These are phyloP conservation scores for Akanthomyces lecanii DNA, from an alignment of 2,329 filamentous ascomycete species.

Conservation along the genomic window DNA sequence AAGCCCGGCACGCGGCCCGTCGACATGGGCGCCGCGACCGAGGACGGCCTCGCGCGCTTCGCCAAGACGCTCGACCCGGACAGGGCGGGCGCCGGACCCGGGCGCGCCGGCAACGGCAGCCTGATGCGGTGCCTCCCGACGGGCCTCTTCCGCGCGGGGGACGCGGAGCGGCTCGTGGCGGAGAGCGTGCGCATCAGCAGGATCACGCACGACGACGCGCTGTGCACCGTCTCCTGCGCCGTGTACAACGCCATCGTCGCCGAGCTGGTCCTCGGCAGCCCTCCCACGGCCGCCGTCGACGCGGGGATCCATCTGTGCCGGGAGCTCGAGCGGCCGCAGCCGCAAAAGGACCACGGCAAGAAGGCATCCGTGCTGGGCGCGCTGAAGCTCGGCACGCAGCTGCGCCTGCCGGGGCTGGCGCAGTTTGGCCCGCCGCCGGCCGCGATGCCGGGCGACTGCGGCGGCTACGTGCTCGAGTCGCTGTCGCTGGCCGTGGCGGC, in stretches of 20 bases:
- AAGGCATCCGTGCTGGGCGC: constrained; percentile 23
- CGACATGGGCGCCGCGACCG: constrained; percentile 40
- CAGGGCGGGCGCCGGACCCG: constrained; percentile 34
- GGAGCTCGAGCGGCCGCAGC: constrained; percentile 21
- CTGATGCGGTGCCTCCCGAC: constrained; percentile 47
- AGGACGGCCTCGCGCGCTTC: constrained; percentile 30
- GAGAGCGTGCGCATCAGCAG: constrained; percentile 36
- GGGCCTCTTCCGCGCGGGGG: constrained; percentile 34
- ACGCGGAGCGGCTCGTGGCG: constrained; percentile 20
- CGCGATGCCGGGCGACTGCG: constrained; percentile 27
- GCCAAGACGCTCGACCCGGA: constrained; percentile 26
- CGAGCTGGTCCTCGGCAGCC: constrained; percentile 27
- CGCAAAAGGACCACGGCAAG: not conserved
- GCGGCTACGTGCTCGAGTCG: constrained; percentile 42
- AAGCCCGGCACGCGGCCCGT: constrained; percentile 27
- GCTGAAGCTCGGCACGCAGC: constrained; percentile 26
- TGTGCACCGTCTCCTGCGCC: constrained; percentile 35
- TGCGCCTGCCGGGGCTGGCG: constrained; percentile 28
- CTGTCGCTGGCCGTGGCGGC: constrained; percentile 39
- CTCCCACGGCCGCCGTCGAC: constrained; percentile 26
- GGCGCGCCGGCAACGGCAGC: constrained; percentile 41
- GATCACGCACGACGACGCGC: constrained; percentile 36
- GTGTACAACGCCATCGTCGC: constrained; percentile 38
- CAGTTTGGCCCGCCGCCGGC: constrained; percentile 26
- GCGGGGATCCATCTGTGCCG: constrained; percentile 24